Conservation (phyloP, 2,329 filamentous ascomycete genomes). For the Sporothrix luriei region DNA sequence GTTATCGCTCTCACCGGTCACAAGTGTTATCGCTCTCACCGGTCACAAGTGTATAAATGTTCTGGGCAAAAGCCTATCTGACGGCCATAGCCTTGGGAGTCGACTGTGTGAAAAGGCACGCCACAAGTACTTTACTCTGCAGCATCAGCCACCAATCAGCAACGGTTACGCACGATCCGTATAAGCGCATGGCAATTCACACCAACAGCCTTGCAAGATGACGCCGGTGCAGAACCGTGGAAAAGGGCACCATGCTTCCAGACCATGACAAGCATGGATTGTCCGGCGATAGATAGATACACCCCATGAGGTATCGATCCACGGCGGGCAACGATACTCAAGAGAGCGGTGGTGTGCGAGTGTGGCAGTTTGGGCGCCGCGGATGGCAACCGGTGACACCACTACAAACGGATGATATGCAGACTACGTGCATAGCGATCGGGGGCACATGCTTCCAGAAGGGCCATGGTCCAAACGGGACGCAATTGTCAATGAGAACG, state of each 20-base stretch:
- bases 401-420: not conserved
- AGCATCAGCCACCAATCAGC: no score
- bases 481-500: not conserved
- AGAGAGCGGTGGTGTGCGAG: not conserved
- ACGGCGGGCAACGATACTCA: not conserved
- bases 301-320: not conserved
- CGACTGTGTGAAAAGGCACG: no score
- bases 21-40: no score
- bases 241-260: not conserved
- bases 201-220: slow-evolving; percentile 1
- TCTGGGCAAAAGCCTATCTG: no score
- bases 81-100: no score
- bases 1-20: no score
- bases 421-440: not conserved
- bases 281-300: not conserved
- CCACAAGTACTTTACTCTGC: no score
- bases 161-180: not conserved
- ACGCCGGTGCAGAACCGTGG: not conserved
- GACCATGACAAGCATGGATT: no score
- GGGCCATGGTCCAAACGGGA: not conserved
- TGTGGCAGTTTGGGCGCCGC: not conserved
- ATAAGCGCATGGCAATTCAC: not conserved
- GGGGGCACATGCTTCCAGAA: slow-evolving; percentile 14
- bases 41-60: no score
- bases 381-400: not conserved